These are phyloP conservation scores for Termitomyces sp. DNA, from an alignment of 768 basidiomycete genomes.

Conservation along the genomic window DNA sequence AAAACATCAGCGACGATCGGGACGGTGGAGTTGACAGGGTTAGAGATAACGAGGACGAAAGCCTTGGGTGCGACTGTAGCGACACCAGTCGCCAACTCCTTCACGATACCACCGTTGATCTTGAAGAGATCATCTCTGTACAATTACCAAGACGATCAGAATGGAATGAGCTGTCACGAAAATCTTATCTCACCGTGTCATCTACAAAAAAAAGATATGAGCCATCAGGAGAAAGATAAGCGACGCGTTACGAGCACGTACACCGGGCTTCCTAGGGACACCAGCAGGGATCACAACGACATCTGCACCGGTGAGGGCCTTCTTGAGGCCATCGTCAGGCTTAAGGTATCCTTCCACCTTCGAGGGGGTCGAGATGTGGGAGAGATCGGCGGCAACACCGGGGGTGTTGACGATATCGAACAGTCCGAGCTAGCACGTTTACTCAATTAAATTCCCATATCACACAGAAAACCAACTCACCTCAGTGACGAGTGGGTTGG, in stretches of 20 bases:
- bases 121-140: slow-evolving; percentile 93
- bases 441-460: background rate
- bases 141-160: slow-evolving; percentile 11
- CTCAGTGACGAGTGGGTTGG: slow-evolving; percentile 76
- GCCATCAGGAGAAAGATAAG: slow-evolving; percentile 5
- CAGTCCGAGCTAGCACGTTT: slow-evolving; percentile 60
- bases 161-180: background rate
- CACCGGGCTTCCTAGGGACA: slow-evolving; percentile 92
- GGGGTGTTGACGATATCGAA: slow-evolving; percentile 98
- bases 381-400: slow-evolving; percentile 92
- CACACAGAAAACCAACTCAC: slow-evolving; percentile 30
- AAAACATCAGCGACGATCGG: slow-evolving; percentile 95
- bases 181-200: slow-evolving; percentile 43
- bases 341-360: slow-evolving; percentile 81
- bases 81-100: slow-evolving; percentile 87
- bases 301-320: slow-evolving; percentile 80
- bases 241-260: slow-evolving; percentile 35
- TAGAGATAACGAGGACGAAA: slow-evolving; percentile 93
- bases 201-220: slow-evolving; percentile 31
- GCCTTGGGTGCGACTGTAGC: slow-evolving; percentile 85
- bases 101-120: slow-evolving; percentile 98
- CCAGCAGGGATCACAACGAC: slow-evolving; percentile 96
- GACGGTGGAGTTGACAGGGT: slow-evolving; percentile 99
- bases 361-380: slow-evolving; percentile 88
- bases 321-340: slow-evolving; percentile 77